A percentile compares a stretch with the other conserved stretches of the same genome.
phyloP scores from a whole-genome alignment of 2,329 filamentous ascomycete genomes.

The Exophiala alcalophila region DNA sequence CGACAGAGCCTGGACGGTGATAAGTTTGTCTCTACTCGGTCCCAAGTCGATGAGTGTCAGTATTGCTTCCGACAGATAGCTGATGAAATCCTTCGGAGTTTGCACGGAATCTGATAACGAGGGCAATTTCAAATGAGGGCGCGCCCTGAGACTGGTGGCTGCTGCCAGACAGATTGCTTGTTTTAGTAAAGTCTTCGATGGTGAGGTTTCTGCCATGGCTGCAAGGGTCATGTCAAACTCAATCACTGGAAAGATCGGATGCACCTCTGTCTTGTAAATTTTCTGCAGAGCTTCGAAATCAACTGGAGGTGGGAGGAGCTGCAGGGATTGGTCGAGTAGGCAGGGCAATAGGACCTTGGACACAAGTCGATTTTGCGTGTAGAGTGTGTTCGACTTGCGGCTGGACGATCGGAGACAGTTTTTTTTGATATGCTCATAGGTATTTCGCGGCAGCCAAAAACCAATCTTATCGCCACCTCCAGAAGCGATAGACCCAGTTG shows the following conservation, averaged over 20 bases:
- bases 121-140: background rate
- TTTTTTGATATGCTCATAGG: background rate
- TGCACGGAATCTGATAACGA: background rate
- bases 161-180: slow-evolving; percentile 58
- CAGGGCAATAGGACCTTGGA: slow-evolving; percentile 1
- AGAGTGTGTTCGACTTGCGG: background rate
- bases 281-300: background rate
- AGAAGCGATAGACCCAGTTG: slow-evolving; percentile 27
- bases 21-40: background rate
- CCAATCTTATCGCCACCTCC: background rate
- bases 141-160: slow-evolving; percentile 47
- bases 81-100: background rate
- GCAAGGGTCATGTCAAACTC: background rate
- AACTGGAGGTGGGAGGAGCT: background rate
- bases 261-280: background rate
- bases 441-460: background rate
- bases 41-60: background rate
- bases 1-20: background rate
- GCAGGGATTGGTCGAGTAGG: background rate
- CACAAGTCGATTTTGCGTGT: background rate
- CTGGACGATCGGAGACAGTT: background rate
- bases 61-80: background rate
- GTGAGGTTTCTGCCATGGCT: slow-evolving; percentile 24
- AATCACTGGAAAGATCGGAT: background rate
- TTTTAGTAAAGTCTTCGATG: slow-evolving; percentile 42